Evolutionary conservation across 148 eudicot species (phyloP).

Genomic region (Camellia granthamiana): DNA sequence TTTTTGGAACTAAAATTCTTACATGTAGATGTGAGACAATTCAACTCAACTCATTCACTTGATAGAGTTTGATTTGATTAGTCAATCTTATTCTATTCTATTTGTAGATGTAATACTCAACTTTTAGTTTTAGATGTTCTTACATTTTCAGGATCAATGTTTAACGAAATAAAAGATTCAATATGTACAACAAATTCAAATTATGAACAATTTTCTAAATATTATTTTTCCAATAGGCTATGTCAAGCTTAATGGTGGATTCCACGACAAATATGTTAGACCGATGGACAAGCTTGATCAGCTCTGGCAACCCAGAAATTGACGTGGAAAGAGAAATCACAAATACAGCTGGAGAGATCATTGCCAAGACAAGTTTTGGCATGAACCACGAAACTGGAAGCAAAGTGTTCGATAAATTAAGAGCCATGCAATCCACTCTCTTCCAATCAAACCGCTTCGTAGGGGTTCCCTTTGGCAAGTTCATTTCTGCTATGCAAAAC

Average conservation of each 20-base stretch:
- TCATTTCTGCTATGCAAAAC: constrained; percentile 41
- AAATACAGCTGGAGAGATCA: constrained; percentile 69
- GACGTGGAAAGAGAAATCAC: constrained; percentile 77
- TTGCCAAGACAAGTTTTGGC: constrained; percentile 83
- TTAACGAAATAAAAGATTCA: no score
- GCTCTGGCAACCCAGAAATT: constrained; percentile 42
- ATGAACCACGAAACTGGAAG: constrained; percentile 49
- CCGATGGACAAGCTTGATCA: constrained; percentile 46
- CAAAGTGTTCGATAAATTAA: constrained; percentile 46
- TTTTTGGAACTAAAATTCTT: no score
- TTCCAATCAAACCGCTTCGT: constrained; percentile 72
- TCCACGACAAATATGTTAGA: constrained; percentile 59
- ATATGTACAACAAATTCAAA: no score
- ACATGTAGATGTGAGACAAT: no score
- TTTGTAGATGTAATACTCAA: no score
- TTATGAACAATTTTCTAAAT: no score
- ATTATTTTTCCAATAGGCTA: constrained; percentile 39
- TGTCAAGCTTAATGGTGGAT: constrained; percentile 78
- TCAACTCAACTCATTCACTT: no score
- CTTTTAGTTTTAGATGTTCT: no score
- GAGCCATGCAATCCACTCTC: constrained; percentile 60
- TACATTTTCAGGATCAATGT: no score
- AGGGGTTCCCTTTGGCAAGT: constrained; percentile 75
- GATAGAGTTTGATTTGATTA: no score
- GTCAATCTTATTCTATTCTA: no score